Evolutionary conservation across 2,329 filamentous ascomycete genomes (phyloP).

Genomic region (Coniella lustricola): DNA sequence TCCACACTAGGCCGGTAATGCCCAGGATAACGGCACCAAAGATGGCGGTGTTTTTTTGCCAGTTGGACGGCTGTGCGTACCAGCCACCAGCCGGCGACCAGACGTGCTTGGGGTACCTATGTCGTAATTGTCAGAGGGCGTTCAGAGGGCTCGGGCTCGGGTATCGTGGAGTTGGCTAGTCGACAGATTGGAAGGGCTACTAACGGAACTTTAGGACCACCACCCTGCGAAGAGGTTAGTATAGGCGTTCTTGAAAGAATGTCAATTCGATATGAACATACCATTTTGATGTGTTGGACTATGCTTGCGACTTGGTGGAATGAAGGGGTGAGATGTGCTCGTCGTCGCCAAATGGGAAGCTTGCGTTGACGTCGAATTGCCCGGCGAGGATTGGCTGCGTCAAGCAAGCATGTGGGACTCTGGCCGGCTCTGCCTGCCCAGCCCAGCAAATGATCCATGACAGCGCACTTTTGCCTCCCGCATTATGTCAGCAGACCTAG

Average conservation of each 20-base stretch:
- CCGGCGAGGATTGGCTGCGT: constrained; percentile 11
- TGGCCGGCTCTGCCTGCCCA: constrained; percentile 1
- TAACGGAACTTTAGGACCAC: constrained; percentile 62
- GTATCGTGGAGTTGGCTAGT: constrained; percentile 6
- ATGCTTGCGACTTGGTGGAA: constrained; percentile 5
- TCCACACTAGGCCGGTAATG: constrained; percentile 60
- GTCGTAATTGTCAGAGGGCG: constrained; percentile 15
- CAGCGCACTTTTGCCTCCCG: neutral
- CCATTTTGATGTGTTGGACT: constrained; percentile 44
- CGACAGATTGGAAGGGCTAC: constrained; percentile 23
- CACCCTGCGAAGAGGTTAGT: constrained; percentile 54
- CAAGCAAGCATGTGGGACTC: constrained; percentile 1
- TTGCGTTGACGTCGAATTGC: constrained; percentile 15
- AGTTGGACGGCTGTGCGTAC: constrained; percentile 93
- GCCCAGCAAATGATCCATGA: constrained; percentile 1
- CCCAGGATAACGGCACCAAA: constrained; percentile 42
- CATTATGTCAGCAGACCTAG: constrained; percentile 21
- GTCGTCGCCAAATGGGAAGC: constrained; percentile 1
- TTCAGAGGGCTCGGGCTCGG: neutral
- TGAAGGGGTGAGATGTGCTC: constrained; percentile 5
- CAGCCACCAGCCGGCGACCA: constrained; percentile 98
- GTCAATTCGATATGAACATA: constrained; percentile 29
- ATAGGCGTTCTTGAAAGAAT: neutral
- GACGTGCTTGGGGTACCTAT: constrained; percentile 94
- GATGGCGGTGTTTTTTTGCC: constrained; percentile 74